A percentile compares a stretch with the other conserved stretches of the same genome.
These are phyloP conservation scores for Uncinocarpus reesii DNA, from an alignment of 2,329 filamentous ascomycete genomes.

Conservation along the genomic window DNA sequence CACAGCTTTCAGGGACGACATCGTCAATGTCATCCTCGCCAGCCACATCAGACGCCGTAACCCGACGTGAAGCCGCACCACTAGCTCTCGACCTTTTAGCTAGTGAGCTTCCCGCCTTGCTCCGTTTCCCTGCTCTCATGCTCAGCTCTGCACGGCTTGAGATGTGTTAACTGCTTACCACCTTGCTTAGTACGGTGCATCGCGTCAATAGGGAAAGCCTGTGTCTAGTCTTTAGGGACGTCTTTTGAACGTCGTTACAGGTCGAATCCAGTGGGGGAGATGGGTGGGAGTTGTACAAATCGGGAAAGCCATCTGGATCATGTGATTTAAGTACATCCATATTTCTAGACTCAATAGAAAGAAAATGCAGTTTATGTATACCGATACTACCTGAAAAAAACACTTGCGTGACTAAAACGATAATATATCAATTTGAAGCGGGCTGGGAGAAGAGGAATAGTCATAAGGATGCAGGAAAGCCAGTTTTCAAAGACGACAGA, in stretches of 20 bases:
- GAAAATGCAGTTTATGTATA: neutral
- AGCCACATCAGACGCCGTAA: neutral
- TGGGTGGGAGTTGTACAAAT: conserved; percentile 3
- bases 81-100: neutral
- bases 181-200: conserved; percentile 6
- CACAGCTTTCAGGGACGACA: conserved; percentile 8
- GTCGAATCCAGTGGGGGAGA: no score
- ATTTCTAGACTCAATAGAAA: neutral
- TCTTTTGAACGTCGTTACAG: no score
- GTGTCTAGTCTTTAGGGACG: neutral
- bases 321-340: neutral
- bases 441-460: neutral
- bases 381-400: neutral
- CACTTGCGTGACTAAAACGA: neutral
- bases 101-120: neutral
- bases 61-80: neutral
- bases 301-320: neutral
- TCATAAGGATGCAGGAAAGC: neutral
- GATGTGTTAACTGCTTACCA: neutral
- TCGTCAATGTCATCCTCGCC: conserved; percentile 2
- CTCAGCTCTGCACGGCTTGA: neutral
- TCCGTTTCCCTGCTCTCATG: neutral
- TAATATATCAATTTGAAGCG: conserved; percentile 1
- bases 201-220: neutral
- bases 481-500: neutral